Evolutionary conservation across 768 basidiomycete species (phyloP).

Genomic region (Neoboletus brunneissimus): DNA sequence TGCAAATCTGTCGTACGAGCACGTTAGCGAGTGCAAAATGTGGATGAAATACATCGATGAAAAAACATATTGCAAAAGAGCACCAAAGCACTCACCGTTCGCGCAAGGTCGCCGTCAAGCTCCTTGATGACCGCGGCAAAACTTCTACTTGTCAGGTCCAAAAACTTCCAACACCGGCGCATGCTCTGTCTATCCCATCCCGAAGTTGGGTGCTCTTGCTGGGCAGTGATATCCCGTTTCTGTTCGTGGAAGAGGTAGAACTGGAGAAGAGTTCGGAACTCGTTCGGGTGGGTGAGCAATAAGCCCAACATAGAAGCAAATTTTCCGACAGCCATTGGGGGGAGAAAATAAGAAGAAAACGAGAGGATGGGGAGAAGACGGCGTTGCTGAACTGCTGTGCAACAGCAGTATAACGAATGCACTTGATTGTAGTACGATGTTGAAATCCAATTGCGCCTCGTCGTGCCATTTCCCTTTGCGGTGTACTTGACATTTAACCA

Average conservation of each 20-base stretch:
- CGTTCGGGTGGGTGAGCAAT: conserved; percentile 74
- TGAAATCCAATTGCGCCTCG: neutral
- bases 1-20: conserved; percentile 62
- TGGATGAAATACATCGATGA: neutral
- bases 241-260: conserved; percentile 81
- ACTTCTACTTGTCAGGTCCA: conserved; percentile 86
- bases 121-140: conserved; percentile 95
- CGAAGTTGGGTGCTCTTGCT: conserved; percentile 70
- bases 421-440: neutral
- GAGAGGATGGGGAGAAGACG: neutral
- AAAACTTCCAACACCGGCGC: conserved; percentile 85
- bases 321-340: conserved; percentile 45
- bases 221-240: conserved; percentile 76
- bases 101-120: conserved; percentile 89
- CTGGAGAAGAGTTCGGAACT: conserved; percentile 80
- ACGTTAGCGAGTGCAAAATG: neutral
- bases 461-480: conserved; percentile 15
- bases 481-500: neutral
- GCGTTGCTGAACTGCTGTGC: neutral
- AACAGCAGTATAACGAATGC: no score
- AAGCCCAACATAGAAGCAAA: conserved; percentile 58
- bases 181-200: conserved; percentile 87
- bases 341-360: neutral
- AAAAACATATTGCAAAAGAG: neutral
- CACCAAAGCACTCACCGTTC: conserved; percentile 62